Conservation (phyloP, 1,139 yeast species). For the Wickerhamiella pararugosa region DNA sequence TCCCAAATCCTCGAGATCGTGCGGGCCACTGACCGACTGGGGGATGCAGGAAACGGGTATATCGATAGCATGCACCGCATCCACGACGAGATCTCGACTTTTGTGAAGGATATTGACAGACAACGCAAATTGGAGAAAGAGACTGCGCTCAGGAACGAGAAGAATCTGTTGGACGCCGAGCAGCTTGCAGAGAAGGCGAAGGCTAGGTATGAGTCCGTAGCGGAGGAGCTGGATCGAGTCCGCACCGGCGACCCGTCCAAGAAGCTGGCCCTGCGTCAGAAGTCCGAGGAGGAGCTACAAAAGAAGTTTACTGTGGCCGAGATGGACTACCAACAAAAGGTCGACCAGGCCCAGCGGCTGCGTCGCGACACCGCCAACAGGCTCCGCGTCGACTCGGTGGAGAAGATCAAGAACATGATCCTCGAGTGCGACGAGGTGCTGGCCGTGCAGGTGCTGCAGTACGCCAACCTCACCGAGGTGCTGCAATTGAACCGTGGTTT, state of each 20-base stretch:
- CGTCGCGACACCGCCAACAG: constrained; percentile 58
- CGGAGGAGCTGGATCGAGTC: constrained; percentile 76
- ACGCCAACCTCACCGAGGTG: constrained; percentile 76
- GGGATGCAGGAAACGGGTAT: constrained; percentile 59
- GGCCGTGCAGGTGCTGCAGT: constrained; percentile 75
- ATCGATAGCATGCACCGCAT: constrained; percentile 68
- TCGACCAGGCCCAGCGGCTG: constrained; percentile 52
- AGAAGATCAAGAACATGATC: constrained; percentile 59
- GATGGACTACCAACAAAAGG: constrained; percentile 67
- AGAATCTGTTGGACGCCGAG: constrained; percentile 71
- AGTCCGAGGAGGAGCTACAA: constrained; percentile 82
- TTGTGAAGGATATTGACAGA: constrained; percentile 52
- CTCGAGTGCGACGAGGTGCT: constrained; percentile 81
- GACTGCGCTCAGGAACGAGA: constrained; percentile 66
- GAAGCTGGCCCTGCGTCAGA: constrained; percentile 63
- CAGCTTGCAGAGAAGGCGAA: constrained; percentile 79
- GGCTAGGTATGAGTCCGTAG: constrained; percentile 58
- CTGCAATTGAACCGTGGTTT: constrained; percentile 75
- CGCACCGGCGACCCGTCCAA: constrained; percentile 71
- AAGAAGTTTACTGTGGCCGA: constrained; percentile 74
- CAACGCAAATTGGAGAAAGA: constrained; percentile 68
- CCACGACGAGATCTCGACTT: constrained; percentile 71
- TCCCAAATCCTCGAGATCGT: constrained; percentile 52
- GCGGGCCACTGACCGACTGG: constrained; percentile 61
- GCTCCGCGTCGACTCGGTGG: constrained; percentile 66